Evolutionary conservation across 1,284 basidiomycete species (phyloP), one percentile per base, ranked within the genome.

Genomic region (Bjerkandera adusta): DNA sequence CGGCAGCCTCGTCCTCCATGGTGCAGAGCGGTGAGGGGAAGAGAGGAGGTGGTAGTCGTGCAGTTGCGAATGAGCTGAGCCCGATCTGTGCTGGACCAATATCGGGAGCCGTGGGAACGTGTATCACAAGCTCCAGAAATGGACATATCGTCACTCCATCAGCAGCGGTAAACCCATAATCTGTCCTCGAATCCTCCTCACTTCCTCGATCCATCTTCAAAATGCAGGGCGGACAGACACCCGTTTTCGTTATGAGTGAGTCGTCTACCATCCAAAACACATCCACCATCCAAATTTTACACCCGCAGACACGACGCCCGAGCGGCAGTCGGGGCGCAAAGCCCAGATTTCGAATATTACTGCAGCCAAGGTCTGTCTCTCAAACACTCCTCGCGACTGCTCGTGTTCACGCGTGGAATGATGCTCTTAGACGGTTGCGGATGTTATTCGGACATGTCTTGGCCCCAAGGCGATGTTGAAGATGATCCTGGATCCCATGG

Each of bases 401-500:
- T 43, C 24, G 13, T 35, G 36, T 35, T 32, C 41, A 36, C 35
- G 18, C 21, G 50, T 54, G 41, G 38, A 32, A 43, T 45, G 26
- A 34, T 33, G 55, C 13, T 13, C 15, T 39, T 52, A 95, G 91
- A 97, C 94, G 13, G 96, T 99, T 2, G 92, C 96, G 57, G 96
- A 98, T 77, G 94, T 99, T n/a, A 98, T 99, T 59, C 72, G 95
- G 53, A 98, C 95, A 58, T 99, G 96, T 81, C 70, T 98, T 26
- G 96, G 97, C 5, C 96, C 96, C 3, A 96, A 97, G 65, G 86
- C 95, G 35, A 99, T 98, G 96, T 76, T 98, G 53, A 99, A 99
- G 78, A 99, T 99, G 96, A 97, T 98, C 59, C 72, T 97, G 39
- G 94, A 98, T 72, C 93, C 94, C 3, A 97, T 97, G 94, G 94